These are phyloP conservation scores for Scalesia atractyloides DNA, from an alignment of 129 eudicot genomes.

Conservation along the genomic window DNA sequence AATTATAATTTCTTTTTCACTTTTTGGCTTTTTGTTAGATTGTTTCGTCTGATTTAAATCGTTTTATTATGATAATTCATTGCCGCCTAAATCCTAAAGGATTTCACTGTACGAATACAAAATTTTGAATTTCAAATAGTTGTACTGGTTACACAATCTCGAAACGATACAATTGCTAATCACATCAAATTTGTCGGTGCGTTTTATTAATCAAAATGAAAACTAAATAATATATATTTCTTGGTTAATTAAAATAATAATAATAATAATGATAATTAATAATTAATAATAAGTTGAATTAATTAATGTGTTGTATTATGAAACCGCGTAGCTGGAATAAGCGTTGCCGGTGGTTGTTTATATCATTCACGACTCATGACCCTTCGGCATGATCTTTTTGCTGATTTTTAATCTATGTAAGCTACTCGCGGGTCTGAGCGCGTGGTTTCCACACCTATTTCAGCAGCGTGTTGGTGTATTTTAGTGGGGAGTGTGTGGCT, in stretches of 20 bases:
- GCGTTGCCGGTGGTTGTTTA: constrained; percentile 23
- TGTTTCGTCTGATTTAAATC: constrained; percentile 27
- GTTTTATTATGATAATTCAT: constrained; percentile 13
- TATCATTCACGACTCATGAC: background rate
- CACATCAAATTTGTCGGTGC: constrained; percentile 6
- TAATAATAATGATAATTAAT: no score
- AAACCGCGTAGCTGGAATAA: constrained; percentile 39
- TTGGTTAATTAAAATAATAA: constrained; percentile 1
- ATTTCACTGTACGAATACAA: background rate
- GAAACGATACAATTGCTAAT: background rate
- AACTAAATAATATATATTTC: background rate
- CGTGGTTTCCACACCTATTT: constrained; percentile 13
- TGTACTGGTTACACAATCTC: background rate
- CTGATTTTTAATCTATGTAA: constrained; percentile 10
- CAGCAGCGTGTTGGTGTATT: constrained; percentile 19
- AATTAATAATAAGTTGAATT: background rate
- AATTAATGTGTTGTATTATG: constrained; percentile 30
- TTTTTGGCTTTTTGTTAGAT: constrained; percentile 35
- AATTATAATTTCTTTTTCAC: constrained; percentile 22
- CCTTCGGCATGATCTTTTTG: constrained; percentile 22
- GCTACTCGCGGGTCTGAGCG: constrained; percentile 27
- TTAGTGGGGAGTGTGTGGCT: constrained; percentile 24
- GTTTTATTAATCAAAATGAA: background rate
- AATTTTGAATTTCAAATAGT: background rate
- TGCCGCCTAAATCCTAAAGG: constrained; percentile 30